These are phyloP conservation scores for Lentinus brumalis DNA, from an alignment of 768 basidiomycete species.

Conservation along the genomic window DNA sequence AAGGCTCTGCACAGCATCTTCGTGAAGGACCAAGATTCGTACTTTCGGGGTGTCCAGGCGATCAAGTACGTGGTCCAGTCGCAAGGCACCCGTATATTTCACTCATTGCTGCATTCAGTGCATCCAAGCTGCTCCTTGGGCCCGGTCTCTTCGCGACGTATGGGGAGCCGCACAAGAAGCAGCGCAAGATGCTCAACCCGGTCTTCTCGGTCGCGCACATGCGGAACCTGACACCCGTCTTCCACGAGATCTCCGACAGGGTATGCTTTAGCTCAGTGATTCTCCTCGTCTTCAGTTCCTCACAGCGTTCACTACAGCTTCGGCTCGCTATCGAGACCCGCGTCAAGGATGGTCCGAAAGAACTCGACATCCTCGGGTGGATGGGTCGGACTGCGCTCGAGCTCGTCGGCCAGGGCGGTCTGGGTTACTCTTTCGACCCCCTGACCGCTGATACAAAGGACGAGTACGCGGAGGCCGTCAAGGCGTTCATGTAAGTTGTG, in stretches of 20 bases:
- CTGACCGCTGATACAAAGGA: conserved; percentile 34
- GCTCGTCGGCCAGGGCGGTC: conserved; percentile 49
- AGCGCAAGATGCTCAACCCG: conserved; percentile 27
- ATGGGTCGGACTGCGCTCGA: conserved; percentile 30
- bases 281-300: not conserved
- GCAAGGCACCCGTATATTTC: no score
- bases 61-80: not conserved
- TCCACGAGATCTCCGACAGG: conserved; percentile 19
- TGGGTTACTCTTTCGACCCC: conserved; percentile 41
- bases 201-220: conserved; percentile 26
- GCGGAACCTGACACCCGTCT: conserved; percentile 24
- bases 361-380: conserved; percentile 28
- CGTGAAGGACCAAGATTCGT: conserved; percentile 24
- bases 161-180: conserved; percentile 20
- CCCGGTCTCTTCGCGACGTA: conserved; percentile 20
- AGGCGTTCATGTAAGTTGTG: conserved; percentile 32
- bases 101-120: not conserved
- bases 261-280: not conserved
- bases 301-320: conserved; percentile 4
- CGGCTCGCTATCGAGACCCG: conserved; percentile 4
- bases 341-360: conserved; percentile 11
- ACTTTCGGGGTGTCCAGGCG: conserved; percentile 5
- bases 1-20: conserved; percentile 19
- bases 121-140: conserved; percentile 8
- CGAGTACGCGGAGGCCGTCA: conserved; percentile 12